Percentiles rank a stretch among this genome's conserved stretches.
Evolutionary conservation across 495 filamentous ascomycete species (phyloP).

Genomic region (Podospora fimiseda): DNA sequence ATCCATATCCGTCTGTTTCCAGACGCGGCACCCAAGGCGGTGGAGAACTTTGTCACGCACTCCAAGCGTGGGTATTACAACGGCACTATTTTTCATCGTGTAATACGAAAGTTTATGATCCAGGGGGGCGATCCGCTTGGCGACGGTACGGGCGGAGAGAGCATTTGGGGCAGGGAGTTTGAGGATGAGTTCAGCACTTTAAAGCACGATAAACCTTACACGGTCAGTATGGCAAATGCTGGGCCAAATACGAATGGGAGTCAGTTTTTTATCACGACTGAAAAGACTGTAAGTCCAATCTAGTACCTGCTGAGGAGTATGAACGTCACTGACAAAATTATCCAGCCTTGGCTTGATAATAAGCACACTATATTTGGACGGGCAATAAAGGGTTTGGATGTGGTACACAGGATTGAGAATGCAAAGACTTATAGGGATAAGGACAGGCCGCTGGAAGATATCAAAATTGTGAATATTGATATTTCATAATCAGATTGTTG

Average conservation of each 20-base stretch:
- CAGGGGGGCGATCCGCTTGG: constrained; percentile 87
- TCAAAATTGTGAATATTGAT: constrained; percentile 92
- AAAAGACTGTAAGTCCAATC: constrained; percentile 63
- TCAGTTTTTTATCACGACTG: constrained; percentile 98
- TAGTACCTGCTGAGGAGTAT: not conserved
- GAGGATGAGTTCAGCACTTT: constrained; percentile 89
- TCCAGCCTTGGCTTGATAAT: constrained; percentile 80
- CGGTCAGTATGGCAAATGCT: constrained; percentile 94
- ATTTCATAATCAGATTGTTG: too few species aligned
- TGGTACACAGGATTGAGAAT: constrained; percentile 97
- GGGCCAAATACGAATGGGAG: constrained; percentile 73
- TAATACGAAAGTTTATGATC: constrained; percentile 99
- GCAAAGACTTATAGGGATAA: constrained; percentile 90
- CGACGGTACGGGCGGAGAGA: constrained; percentile 92
- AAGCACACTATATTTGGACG: constrained; percentile 97
- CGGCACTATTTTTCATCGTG: constrained; percentile 91
- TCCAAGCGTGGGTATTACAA: constrained; percentile 89
- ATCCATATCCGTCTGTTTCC: constrained; percentile 93
- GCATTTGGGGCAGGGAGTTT: constrained; percentile 95
- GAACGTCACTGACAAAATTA: constrained; percentile 5
- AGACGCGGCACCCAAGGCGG: constrained; percentile 83
- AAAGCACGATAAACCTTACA: constrained; percentile 94
- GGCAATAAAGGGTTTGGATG: constrained; percentile 81
- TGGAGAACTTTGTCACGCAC: constrained; percentile 98
- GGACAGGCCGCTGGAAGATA: constrained; percentile 93